Base-by-base conservation (phyloP, 78 protist species). In the Dictyostelium citrinum region DNA sequence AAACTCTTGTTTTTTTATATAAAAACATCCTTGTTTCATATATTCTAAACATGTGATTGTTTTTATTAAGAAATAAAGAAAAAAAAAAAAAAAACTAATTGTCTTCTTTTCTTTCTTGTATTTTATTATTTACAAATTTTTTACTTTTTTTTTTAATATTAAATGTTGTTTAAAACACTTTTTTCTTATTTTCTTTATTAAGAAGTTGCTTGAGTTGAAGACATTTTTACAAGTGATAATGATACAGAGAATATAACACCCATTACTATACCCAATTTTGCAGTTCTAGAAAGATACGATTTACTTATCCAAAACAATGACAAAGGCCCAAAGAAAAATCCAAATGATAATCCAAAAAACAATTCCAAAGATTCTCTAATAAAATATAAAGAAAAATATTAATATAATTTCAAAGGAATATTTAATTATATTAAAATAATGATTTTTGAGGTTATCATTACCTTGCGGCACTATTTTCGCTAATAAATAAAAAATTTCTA, bases 291-390 rank as follows among this genome's bases (percentile, higher is more conserved):
- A 29, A 71, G 43, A 51, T 71, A 71, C 16, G 41, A 72, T 33
- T 33, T 68, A 31, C 70, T 33, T 22, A 83, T 16, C 80, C 80
- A 83, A 71, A 83, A 83, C 10, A 83, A 22, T 22, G 75, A 6
- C 0, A 83, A 71, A 7, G 90, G 90, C 16, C 90, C 90, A 71
- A 71, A 68, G 9, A 83, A 71, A 24, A 83, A 71, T 0, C 90
- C 90, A 83, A 51, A 45, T 7, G 82, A 37, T 35, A 83, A 29
- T 10, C 90, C 90, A 68, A 68, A 83, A 31, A 83, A 17, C 22
- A 83, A 35, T n/a, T 83, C 90, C 0, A 83, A 35, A 5, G 68
- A 43, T 3, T 81, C 86, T 39, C 86, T 81, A 37, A 17, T 29
- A 43, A 39, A 39, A 43, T 43, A 43, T 10, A 43, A 43, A 43